These are phyloP conservation scores for Spergularia bocconei DNA, from an alignment of 148 eudicot species.

Conservation along the genomic window DNA sequence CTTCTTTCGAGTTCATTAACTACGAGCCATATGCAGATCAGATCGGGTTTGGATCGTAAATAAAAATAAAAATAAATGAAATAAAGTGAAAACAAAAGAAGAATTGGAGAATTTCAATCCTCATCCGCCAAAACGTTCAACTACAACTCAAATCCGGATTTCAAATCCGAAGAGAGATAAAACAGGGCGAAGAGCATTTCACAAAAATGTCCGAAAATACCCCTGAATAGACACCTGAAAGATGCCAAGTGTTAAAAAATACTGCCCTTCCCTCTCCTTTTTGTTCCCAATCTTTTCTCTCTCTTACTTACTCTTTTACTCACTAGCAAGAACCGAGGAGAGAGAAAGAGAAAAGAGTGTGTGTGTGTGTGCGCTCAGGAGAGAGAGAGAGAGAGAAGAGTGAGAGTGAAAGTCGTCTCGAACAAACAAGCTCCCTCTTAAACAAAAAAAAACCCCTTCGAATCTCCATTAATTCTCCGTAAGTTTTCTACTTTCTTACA, in stretches of 20 bases:
- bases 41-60: too few relatives aligned
- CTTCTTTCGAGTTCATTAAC: too few relatives aligned
- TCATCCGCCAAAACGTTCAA: conserved; percentile 20
- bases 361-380: too few relatives aligned
- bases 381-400: neutral
- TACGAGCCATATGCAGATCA: too few relatives aligned
- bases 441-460: neutral
- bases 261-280: conserved; percentile 21
- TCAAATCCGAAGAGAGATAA: conserved; percentile 37
- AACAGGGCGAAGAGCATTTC: neutral
- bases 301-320: neutral
- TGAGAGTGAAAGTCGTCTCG: conserved; percentile 13
- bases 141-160: conserved; percentile 47
- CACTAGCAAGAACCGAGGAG: conserved; percentile 3
- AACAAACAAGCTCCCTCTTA: conserved; percentile 13
- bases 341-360: conserved; percentile 11
- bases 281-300: neutral
- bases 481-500: conserved; percentile 15
- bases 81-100: too few relatives aligned
- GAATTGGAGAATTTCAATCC: neutral
- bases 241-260: conserved; percentile 16
- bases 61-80: too few relatives aligned
- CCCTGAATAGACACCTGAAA: neutral
- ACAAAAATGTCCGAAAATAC: conserved; percentile 20
- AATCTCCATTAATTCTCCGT: conserved; percentile 32